A percentile compares a stretch with the other conserved stretches of the same genome.
Evolutionary conservation across 1,139 yeast genomes (phyloP).

Genomic region (Pichia sp.): DNA sequence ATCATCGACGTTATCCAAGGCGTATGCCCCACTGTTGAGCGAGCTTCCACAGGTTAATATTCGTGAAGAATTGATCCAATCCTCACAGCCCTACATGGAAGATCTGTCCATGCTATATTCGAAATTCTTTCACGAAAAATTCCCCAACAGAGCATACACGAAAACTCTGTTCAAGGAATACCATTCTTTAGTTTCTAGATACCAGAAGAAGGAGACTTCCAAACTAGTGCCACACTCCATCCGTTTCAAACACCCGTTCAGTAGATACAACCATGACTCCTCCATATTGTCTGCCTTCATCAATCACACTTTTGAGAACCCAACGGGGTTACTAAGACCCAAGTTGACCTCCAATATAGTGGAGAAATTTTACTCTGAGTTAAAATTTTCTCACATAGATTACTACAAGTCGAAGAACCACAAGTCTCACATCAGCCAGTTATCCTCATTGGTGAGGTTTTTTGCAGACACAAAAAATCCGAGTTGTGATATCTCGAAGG

Average conservation of each 20-base stretch:
- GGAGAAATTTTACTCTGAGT: constrained; percentile 7
- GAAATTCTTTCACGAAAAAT: constrained; percentile 9
- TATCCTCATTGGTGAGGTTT: neutral
- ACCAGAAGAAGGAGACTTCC: constrained; percentile 2
- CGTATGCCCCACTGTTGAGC: neutral
- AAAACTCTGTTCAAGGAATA: constrained; percentile 10
- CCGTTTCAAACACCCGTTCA: constrained; percentile 22
- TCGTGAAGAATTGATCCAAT: constrained; percentile 7
- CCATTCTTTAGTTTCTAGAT: neutral
- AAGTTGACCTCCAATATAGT: constrained; percentile 7
- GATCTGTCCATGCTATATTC: constrained; percentile 13
- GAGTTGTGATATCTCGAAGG: constrained; percentile 5
- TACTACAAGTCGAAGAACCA: neutral
- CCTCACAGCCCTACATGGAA: constrained; percentile 10
- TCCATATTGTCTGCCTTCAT: constrained; percentile 21
- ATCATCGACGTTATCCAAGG: neutral
- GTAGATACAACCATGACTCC: constrained; percentile 17
- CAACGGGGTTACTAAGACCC: constrained; percentile 9
- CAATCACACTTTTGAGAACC: constrained; percentile 10
- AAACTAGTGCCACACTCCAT: neutral
- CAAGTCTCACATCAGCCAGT: constrained; percentile 6
- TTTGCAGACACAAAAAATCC: constrained; percentile 1
- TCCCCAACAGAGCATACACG: constrained; percentile 2
- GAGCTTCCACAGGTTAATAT: constrained; percentile 14
- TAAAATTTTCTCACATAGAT: constrained; percentile 3